Evolutionary conservation across 2,329 filamentous ascomycete species (phyloP), one percentile per base, ranked within the genome.

Genomic region (Lasiodiplodia theobromae): DNA sequence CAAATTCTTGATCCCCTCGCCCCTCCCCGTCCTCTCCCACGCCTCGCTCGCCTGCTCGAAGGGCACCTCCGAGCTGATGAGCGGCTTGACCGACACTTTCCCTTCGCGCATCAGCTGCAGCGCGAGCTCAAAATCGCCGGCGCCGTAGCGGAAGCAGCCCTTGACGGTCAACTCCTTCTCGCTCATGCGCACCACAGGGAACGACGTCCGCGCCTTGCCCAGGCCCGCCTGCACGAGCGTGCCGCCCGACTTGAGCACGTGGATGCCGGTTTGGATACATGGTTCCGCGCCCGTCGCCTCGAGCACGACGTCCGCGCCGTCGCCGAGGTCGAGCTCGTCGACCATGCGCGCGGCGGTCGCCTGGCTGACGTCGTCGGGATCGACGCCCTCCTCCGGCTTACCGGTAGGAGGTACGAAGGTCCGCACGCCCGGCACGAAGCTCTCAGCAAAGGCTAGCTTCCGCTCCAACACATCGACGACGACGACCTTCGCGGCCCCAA

Each of bases 401-500:
- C n/a, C n/a, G n/a, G 18, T 12, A 0, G 14, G 16, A 16, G 62
- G 67, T 34, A 40, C 0, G 62, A 73, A 73, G 8, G 70, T 69
- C 49, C 73, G 69, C 23, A 57, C 67, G 23, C 74, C 72, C 10
- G 91, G 88, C 68, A 86, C 86, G 74, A 92, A 93, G 34, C 80
- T 79, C 74, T 81, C 83, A 7, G 93, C 93, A 75, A 97, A 94
- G 67, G 92, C 88, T 64, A 97, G 85, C 79, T 94, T 89, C 70
- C 85, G 82, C 73, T 88, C 85, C 69, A 94, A 87, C 72, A 97
- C 93, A 82, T 97, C 94, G 63, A 96, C 92, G 7, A 87, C 86
- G 25, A 96, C 88, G 10, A 97, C 86, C 76, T 88, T 93, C 66
- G 85, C 85, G 1, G 94, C 94, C 21, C 94, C 94, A 73, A 91